phyloP scores from a whole-genome alignment of 2,329 filamentous ascomycete species.

The Xylariomycetidae sp. region DNA sequence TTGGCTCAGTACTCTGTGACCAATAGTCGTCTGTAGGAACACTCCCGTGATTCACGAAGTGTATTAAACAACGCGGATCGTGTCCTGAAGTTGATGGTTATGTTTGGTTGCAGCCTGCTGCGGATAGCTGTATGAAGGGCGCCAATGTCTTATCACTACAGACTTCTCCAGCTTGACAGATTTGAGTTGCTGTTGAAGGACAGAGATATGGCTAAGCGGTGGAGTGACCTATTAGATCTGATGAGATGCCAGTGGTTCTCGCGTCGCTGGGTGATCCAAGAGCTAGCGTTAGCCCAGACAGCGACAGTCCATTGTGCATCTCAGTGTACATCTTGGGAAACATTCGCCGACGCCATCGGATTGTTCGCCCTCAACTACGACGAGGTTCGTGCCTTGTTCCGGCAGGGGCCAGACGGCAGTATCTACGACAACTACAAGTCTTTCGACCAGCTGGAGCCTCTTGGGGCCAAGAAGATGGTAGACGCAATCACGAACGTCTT shows the following conservation, averaged over 20 bases:
- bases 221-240: conserved; percentile 4
- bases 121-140: too few relatives aligned
- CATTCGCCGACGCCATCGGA: conserved; percentile 16
- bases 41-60: too few relatives aligned
- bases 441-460: conserved; percentile 10
- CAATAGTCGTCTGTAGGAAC: too few relatives aligned
- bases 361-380: conserved; percentile 13
- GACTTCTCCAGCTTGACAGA: too few relatives aligned
- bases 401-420: too few relatives aligned
- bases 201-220: too few relatives aligned
- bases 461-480: conserved; percentile 7
- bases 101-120: too few relatives aligned
- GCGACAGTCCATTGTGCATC: conserved; percentile 5
- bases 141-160: too few relatives aligned
- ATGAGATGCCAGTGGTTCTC: conserved; percentile 8
- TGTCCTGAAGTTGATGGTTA: too few relatives aligned
- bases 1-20: too few relatives aligned
- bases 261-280: conserved; percentile 11
- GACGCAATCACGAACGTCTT: conserved; percentile 13
- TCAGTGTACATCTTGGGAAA: conserved; percentile 11
- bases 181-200: too few relatives aligned
- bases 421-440: conserved; percentile 12
- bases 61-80: too few relatives aligned
- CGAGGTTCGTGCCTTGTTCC: conserved; percentile 6
- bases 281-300: conserved; percentile 3